These are phyloP conservation scores for Cicer bijugum DNA, from an alignment of 306 rosid genomes.

Conservation along the genomic window DNA sequence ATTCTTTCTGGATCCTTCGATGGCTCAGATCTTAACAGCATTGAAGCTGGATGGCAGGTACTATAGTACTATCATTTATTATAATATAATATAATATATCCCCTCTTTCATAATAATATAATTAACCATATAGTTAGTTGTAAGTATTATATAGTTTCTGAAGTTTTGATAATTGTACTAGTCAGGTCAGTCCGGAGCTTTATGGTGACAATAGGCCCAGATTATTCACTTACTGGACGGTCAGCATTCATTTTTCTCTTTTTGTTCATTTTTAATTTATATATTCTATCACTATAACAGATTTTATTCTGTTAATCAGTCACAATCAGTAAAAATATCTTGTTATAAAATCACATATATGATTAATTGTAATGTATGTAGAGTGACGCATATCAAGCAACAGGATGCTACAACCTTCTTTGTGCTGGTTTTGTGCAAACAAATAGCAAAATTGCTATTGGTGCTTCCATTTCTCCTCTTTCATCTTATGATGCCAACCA, in stretches of 20 bases:
- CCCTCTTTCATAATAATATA: too few species aligned
- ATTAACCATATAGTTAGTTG: too few species aligned
- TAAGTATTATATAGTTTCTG: conserved; percentile 27
- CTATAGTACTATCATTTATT: too few species aligned
- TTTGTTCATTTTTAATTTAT: too few species aligned
- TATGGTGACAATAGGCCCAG: conserved; percentile 97
- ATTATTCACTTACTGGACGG: conserved; percentile 99
- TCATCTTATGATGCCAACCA: conserved; percentile 67
- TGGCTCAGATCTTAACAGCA: conserved; percentile 96
- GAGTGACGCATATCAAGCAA: conserved; percentile 86
- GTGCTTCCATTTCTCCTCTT: conserved; percentile 93
- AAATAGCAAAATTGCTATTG: conserved; percentile 77
- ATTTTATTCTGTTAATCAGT: too few species aligned
- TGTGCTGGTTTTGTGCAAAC: conserved; percentile 93
- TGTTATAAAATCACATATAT: too few species aligned
- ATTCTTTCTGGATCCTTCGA: conserved; percentile 90
- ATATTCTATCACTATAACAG: too few species aligned
- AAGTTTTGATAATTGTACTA: conserved; percentile 85
- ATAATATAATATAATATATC: too few species aligned
- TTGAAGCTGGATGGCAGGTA: conserved; percentile 99
- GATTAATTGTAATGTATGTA: conserved; percentile 39
- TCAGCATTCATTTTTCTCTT: conserved; percentile 33
- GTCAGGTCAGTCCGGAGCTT: conserved; percentile 99
- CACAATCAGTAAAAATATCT: too few species aligned
- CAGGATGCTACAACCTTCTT: conserved; percentile 92